A percentile compares a stretch with the other conserved stretches of the same genome.
These are phyloP conservation scores for Funneliformis caledonium DNA, from an alignment of 371 early-diverging fungal species.

Conservation along the genomic window DNA sequence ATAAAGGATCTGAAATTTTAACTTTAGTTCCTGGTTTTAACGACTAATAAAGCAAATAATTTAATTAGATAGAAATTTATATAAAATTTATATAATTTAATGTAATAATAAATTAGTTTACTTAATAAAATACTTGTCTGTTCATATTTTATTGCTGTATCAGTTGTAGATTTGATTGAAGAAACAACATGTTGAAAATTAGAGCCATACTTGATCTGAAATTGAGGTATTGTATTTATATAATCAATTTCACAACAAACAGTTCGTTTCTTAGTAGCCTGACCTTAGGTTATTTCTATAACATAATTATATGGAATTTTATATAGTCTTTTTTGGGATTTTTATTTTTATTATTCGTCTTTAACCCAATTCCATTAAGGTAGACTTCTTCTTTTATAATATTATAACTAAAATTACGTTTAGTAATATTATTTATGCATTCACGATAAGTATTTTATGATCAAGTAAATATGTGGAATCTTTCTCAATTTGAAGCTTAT, in stretches of 20 bases:
- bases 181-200: conserved; percentile 3
- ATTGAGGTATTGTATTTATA: conserved; percentile 5
- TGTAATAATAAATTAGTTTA: neutral
- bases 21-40: neutral
- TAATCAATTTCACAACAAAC: conserved; percentile 12
- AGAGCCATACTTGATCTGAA: neutral
- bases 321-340: neutral
- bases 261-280: neutral
- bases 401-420: conserved; percentile 5
- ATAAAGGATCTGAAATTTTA: neutral
- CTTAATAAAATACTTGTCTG: neutral
- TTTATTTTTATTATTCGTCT: neutral
- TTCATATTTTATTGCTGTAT: neutral
- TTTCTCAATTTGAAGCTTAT: conserved; percentile 7
- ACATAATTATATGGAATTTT: conserved; percentile 13
- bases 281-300: neutral
- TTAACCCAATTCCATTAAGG: neutral
- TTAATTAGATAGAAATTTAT: neutral
- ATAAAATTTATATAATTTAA: neutral
- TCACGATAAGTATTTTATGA: neutral
- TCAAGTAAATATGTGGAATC: neutral
- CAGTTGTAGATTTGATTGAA: neutral
- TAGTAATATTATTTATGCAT: neutral
- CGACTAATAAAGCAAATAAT: neutral
- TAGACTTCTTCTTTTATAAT: conserved; percentile 15